Conservation (phyloP, 2,329 filamentous ascomycete species). For the Thelonectria rubi region DNA sequence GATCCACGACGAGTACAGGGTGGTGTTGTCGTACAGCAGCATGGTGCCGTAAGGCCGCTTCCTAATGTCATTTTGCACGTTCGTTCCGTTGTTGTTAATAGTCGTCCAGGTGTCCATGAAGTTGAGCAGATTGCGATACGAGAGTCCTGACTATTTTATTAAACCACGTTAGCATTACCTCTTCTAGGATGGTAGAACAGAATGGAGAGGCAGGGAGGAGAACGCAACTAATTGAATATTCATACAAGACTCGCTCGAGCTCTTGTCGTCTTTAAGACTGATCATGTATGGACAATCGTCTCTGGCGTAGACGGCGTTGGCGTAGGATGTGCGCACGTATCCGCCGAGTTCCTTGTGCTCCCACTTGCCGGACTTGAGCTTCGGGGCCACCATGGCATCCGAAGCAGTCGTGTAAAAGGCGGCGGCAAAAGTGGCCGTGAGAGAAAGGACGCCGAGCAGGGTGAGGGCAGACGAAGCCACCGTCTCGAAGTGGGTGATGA, state of each 20-base stretch:
- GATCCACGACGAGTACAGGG: conserved; percentile 75
- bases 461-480: conserved; percentile 71
- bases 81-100: conserved; percentile 55
- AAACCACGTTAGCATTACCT: neutral
- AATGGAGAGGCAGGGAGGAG: neutral
- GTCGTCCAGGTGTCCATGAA: conserved; percentile 67
- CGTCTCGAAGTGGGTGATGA: conserved; percentile 74
- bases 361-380: conserved; percentile 68
- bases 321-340: conserved; percentile 68
- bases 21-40: conserved; percentile 77
- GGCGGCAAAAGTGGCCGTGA: conserved; percentile 71
- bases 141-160: conserved; percentile 56
- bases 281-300: conserved; percentile 71
- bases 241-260: conserved; percentile 67
- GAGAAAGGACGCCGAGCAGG: conserved; percentile 69
- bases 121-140: conserved; percentile 73
- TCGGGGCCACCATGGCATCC: conserved; percentile 78
- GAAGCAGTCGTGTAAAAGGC: conserved; percentile 82
- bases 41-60: conserved; percentile 68
- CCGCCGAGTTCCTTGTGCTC: conserved; percentile 61
- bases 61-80: conserved; percentile 50
- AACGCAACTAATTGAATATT: conserved; percentile 65
- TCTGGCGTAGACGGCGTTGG: conserved; percentile 66
- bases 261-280: conserved; percentile 48
- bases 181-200: conserved; percentile 46